Conservation (phyloP, 2,329 filamentous ascomycete genomes). For the Cryphonectria parasitica region DNA sequence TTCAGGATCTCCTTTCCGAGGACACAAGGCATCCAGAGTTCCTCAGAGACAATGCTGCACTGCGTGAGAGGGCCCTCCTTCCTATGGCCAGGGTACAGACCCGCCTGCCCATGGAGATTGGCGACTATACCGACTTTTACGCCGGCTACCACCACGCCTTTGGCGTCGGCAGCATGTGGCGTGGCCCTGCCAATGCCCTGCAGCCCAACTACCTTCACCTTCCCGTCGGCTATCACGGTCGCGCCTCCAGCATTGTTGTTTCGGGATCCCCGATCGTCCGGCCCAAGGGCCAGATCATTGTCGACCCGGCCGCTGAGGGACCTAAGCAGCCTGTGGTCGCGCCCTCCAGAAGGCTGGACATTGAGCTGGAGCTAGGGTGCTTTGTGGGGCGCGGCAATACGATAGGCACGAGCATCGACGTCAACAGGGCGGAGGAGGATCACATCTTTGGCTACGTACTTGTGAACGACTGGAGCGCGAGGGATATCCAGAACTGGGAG, state of each 20-base stretch:
- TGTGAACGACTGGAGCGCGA: conserved; percentile 86
- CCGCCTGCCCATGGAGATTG: conserved; percentile 77
- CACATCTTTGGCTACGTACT: conserved; percentile 79
- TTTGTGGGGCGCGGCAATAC: conserved; percentile 70
- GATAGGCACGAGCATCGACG: conserved; percentile 65
- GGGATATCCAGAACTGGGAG: conserved; percentile 84
- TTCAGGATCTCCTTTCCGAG: conserved; percentile 68
- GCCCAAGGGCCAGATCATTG: conserved; percentile 74
- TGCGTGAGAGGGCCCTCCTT: conserved; percentile 63
- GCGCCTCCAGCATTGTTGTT: conserved; percentile 74
- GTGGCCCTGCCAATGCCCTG: conserved; percentile 71
- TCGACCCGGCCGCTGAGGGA: conserved; percentile 60
- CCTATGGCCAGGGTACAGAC: conserved; percentile 62
- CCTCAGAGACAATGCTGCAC: conserved; percentile 62
- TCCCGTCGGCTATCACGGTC: conserved; percentile 81
- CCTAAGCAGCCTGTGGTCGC: conserved; percentile 66
- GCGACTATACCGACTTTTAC: conserved; percentile 87
- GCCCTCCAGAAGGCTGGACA: conserved; percentile 70
- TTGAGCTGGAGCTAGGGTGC: conserved; percentile 80
- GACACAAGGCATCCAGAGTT: conserved; percentile 63
- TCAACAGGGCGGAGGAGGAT: conserved; percentile 65
- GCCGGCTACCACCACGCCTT: conserved; percentile 79
- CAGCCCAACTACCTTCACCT: conserved; percentile 83
- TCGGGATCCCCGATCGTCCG: conserved; percentile 75
- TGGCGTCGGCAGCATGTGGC: conserved; percentile 69